Conservation (phyloP, 805 yeast genomes). For the Metschnikowia aberdeeniae region DNA sequence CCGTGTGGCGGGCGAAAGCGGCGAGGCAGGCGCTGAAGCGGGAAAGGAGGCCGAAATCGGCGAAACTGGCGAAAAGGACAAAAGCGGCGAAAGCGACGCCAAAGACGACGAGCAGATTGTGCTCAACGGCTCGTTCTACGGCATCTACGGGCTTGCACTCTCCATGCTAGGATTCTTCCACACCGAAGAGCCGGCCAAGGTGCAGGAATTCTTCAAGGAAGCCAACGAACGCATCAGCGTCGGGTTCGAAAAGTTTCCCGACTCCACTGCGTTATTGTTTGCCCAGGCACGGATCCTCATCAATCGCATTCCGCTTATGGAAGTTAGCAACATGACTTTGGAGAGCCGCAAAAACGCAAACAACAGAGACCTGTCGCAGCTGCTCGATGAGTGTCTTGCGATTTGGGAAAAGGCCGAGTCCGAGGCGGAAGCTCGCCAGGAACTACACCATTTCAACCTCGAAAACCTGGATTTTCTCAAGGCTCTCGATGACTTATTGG, state of each 20-base stretch:
- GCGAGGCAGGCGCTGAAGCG: neutral
- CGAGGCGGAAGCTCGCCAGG: slow-evolving; percentile 20
- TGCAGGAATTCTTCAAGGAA: slow-evolving; percentile 60
- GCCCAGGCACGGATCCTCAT: slow-evolving; percentile 54
- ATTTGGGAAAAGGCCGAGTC: slow-evolving; percentile 44
- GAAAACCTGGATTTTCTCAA: slow-evolving; percentile 51
- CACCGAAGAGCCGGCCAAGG: slow-evolving; percentile 37
- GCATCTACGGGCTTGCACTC: slow-evolving; percentile 70
- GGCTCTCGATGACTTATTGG: slow-evolving; percentile 63
- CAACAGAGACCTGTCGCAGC: slow-evolving; percentile 30
- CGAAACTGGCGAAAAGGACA: neutral
- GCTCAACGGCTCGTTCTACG: slow-evolving; percentile 54
- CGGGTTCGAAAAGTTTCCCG: slow-evolving; percentile 52
- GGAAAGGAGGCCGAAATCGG: neutral
- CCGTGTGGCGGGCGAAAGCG: neutral
- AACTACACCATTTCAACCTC: slow-evolving; percentile 31
- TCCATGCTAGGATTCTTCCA: slow-evolving; percentile 60
- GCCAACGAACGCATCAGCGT: slow-evolving; percentile 64
- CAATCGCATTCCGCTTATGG: slow-evolving; percentile 56
- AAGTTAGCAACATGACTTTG: slow-evolving; percentile 46
- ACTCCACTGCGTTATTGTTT: slow-evolving; percentile 45
- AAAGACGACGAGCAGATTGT: slow-evolving; percentile 12
- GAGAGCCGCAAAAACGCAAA: slow-evolving; percentile 30
- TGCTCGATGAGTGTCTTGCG: slow-evolving; percentile 45
- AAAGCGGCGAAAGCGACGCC: neutral